Evolutionary conservation across 768 basidiomycete species (phyloP).

Genomic region (Trametes sanguinea): DNA sequence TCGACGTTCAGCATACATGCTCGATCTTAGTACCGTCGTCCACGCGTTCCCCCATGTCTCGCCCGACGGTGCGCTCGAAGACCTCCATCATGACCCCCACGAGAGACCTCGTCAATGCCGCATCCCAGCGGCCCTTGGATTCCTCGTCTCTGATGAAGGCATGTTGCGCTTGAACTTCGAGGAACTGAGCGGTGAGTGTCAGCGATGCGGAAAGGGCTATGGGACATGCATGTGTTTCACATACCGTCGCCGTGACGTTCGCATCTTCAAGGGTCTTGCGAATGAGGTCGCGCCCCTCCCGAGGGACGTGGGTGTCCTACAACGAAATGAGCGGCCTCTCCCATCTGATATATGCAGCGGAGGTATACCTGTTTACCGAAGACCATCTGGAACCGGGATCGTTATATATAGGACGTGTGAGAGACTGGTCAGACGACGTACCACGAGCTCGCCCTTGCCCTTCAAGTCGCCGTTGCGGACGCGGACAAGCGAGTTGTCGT

Average conservation of each 20-base stretch:
- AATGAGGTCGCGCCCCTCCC: conserved; percentile 83
- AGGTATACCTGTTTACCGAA: conserved; percentile 87
- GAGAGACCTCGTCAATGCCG: conserved; percentile 78
- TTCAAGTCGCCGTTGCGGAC: conserved; percentile 75
- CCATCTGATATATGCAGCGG: background rate
- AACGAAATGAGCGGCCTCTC: background rate
- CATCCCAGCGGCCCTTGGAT: conserved; percentile 95
- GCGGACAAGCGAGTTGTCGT: conserved; percentile 77
- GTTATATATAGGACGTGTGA: background rate
- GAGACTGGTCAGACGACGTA: conserved; percentile 39
- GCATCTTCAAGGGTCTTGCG: conserved; percentile 82
- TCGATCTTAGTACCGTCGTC: conserved; percentile 52
- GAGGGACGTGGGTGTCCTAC: conserved; percentile 91
- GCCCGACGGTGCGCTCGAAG: conserved; percentile 83
- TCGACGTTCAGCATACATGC: conserved; percentile 69
- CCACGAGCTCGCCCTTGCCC: conserved; percentile 82
- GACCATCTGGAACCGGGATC: conserved; percentile 62
- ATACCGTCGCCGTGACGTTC: conserved; percentile 66
- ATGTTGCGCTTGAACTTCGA: conserved; percentile 97
- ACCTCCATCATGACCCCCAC: conserved; percentile 92
- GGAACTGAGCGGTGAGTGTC: conserved; percentile 52
- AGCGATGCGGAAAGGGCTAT: background rate
- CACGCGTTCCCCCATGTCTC: conserved; percentile 77
- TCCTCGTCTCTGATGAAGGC: conserved; percentile 93
- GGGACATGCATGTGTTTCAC: conserved; percentile 28